These are phyloP conservation scores for Amesomyces nigricolor DNA, from an alignment of 2,329 filamentous ascomycete species.

Conservation along the genomic window DNA sequence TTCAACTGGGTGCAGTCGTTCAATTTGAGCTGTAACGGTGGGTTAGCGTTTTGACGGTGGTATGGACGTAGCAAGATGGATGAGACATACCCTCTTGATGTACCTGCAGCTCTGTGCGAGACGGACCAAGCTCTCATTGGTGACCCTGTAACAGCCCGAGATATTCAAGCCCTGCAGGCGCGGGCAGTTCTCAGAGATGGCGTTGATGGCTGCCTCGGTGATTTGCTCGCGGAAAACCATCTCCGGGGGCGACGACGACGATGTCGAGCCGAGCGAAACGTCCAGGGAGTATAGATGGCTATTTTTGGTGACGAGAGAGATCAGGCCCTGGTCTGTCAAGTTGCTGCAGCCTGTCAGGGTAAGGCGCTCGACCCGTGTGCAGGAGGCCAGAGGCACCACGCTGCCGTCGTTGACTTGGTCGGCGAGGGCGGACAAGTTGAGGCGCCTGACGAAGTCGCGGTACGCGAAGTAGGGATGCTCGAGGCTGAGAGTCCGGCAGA, in stretches of 20 bases:
- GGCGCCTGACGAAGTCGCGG: constrained; percentile 79
- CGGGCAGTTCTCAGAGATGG: constrained; percentile 74
- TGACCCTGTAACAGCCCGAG: constrained; percentile 75
- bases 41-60: constrained; percentile 4
- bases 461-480: constrained; percentile 81
- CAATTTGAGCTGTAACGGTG: constrained; percentile 66
- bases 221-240: constrained; percentile 55
- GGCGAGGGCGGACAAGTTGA: constrained; percentile 80
- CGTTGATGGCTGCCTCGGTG: constrained; percentile 72
- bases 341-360: constrained; percentile 86
- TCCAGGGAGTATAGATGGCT: constrained; percentile 80
- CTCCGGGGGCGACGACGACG: neutral
- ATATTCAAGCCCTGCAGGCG: constrained; percentile 90
- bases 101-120: constrained; percentile 79
- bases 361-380: constrained; percentile 85
- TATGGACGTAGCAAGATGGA: neutral
- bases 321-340: constrained; percentile 78
- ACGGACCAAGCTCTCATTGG: constrained; percentile 75
- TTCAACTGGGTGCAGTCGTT: constrained; percentile 86
- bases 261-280: constrained; percentile 61
- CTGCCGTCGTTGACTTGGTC: constrained; percentile 81
- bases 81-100: constrained; percentile 68
- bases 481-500: constrained; percentile 71
- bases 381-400: constrained; percentile 71
- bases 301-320: constrained; percentile 72